These are phyloP conservation scores for Linnemannia elongata DNA, from an alignment of 192 early-diverging fungal genomes.

Conservation along the genomic window DNA sequence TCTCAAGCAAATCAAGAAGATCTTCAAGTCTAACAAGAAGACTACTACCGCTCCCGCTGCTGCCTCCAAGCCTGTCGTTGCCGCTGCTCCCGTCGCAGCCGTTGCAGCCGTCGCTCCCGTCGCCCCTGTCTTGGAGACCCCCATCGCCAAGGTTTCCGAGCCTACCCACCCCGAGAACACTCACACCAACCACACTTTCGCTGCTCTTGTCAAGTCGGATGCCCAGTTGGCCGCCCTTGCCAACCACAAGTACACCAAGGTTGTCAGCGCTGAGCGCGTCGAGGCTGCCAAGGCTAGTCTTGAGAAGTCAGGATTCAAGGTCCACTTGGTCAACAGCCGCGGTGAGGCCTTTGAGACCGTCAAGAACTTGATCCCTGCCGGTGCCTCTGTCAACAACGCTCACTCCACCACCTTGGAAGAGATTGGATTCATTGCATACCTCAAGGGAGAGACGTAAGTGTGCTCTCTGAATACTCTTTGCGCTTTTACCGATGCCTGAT, in stretches of 20 bases:
- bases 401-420: conserved; percentile 59
- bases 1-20: conserved; percentile 46
- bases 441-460: conserved; percentile 55
- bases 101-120: neutral
- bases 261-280: conserved; percentile 28
- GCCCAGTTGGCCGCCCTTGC: conserved; percentile 48
- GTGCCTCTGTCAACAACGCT: conserved; percentile 56
- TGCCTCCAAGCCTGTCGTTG: neutral
- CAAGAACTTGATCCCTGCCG: conserved; percentile 58
- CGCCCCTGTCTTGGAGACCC: neutral
- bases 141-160: neutral
- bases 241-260: conserved; percentile 37
- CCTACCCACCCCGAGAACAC: conserved; percentile 47
- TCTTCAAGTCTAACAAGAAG: conserved; percentile 43
- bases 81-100: conserved; percentile 8
- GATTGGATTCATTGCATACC: conserved; percentile 60
- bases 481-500: neutral
- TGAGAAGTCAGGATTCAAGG: conserved; percentile 54
- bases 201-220: conserved; percentile 44
- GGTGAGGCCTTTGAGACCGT: conserved; percentile 55
- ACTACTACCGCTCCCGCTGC: conserved; percentile 6
- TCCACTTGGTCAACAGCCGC: conserved; percentile 41
- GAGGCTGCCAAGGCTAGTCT: conserved; percentile 46
- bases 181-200: conserved; percentile 50
- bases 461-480: neutral